Evolutionary conservation across 768 basidiomycete genomes (phyloP), one percentile per base, ranked within the genome.

Genomic region (Pleurotus citrinopileatus): DNA sequence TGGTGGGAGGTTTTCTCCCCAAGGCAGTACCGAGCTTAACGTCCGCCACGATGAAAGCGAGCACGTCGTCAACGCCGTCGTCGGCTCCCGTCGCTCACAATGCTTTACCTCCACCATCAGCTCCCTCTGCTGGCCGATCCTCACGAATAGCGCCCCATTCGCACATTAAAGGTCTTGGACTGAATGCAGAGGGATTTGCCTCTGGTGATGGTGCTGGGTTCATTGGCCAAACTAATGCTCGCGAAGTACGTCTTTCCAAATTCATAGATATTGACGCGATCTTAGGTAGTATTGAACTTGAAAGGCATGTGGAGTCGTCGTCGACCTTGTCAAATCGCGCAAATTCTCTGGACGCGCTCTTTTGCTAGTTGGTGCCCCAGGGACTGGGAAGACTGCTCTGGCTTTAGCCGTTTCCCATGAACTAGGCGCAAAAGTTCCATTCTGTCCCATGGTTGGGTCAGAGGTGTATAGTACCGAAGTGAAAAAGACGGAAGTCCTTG

Each of bases 401-500:
- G 95, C 97, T 1, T 71, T 98, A n/a, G 97, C 94, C 0, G 82
- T 98, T 23, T 88, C 94, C 4, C 95, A 98, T 56, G 97, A 98
- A 63, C 80, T 99, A 0, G 97, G 97, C 0, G 73, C 81, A 19
- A 97, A 97, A 63, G 95, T 98, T 1, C 97, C 97, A 0, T 98
- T 99, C 67, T 98, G 96, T 68, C 94, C 94, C 3, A 98, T 98
- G 93, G 97, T 98, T 38, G 97, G 97, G 0, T 89, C 87, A 17
- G 97, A 99, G 70, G 97, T 98, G 57, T 98, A 97, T 66, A 91
- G 87, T 36, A 86, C 91, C 2, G 96, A 98, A 70, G 94, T 99
- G 54, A 98, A 98, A 76, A 99, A 99, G 80, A 98, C 97, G 1
- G 97, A 98, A 66, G 95, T 98, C 3, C 74, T 99, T 17, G 93